Evolutionary conservation across 306 rosid genomes (phyloP), one percentile per base, ranked within the genome.

Genomic region (Senna siamea): DNA sequence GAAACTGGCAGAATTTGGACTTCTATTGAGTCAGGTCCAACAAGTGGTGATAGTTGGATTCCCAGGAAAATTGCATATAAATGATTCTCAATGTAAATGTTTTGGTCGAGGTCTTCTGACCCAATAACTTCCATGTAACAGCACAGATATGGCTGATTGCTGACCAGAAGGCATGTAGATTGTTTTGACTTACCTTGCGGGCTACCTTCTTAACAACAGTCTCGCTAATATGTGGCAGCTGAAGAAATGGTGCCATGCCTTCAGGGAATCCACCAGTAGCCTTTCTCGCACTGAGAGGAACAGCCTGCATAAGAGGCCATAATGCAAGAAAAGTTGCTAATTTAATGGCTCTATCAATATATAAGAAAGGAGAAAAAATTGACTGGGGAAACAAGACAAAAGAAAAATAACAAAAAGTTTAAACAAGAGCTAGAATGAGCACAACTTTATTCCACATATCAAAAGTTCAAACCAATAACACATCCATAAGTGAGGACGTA

Each of bases 201-300:
- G 93, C 88, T 73, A 95, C 89, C 89, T 95, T 95, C 81, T 92
- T 95, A 52, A 89, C 77, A 59, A 88, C 89, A 28, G 88, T 80
- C 85, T 95, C 99, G 53, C 80, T 92, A 69, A 92, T 83, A 87
- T 95, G 99, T 4, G 98, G 99, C 80, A 95, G 78, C 96, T 95
- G 98, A 76, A 95, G 80, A 85, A 95, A 95, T 17, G 98, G 96
- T 70, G 99, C 99, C 85, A 76, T 86, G 74, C 99, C 99, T 84
- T 92, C 97, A 55, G 97, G 87, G 56, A 93, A 88, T 72, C 97
- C 99, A 69, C 99, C 95, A 20, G 85, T 88, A 61, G 92, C 78
- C 85, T 94, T 94, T 71, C 90, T 92, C 64, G 99, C 85, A 73
- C 94, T 81, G 38, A 94, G 96, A 80, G 99, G 97, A 81, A 92